Base-by-base conservation (phyloP, 345 rosid genomes). In the Salix brachista region DNA sequence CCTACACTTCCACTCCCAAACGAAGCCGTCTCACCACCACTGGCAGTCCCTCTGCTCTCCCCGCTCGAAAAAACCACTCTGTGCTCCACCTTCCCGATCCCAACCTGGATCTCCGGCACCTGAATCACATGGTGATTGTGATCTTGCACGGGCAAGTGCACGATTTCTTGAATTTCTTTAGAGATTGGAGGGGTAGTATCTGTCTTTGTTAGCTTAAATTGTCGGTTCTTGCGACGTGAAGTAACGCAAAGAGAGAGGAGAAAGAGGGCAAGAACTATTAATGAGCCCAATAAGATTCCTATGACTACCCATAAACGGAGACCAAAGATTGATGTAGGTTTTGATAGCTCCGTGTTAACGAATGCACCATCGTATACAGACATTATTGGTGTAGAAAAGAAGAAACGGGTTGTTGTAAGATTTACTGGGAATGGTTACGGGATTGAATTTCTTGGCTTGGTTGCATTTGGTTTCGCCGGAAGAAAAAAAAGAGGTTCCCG, bases 321-420 rank as follows among this genome's bases (percentile, higher is more conserved):
- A 19, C 99, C 99, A 79, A 95, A 95, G 77, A 95, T 91, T 14
- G 97, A 91, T 6, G 99, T 93, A 30, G 85, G 94, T 83, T 91
- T 91, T 1, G 99, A 95, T 4, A 95, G 91, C 88, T 93, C 89
- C 19, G 88, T 56, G 79, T 93, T 91, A 39, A 95, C 78, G 32
- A 79, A 87, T 17, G 93, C 90, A 4, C 97, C 89, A 80, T 91
- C 85, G 91, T 88, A 86, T 6, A 89, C 12, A 11, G 94, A 76
- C 88, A 95, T 91, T 75, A 11, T 60, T 32, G 19, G 12, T 46
- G 18, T 46, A 13, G 50, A 46, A 34, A 3, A 28, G 13, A 71
- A 23, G 64, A 64, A n/a, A 18, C 19, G 39, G 50, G 50, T 16
- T 46, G 50, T 14, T 3, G 50, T 46, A 12, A 14, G 50, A 46